These are phyloP conservation scores for Yarrowia keelungensis DNA, from an alignment of 805 yeast genomes.

Conservation along the genomic window DNA sequence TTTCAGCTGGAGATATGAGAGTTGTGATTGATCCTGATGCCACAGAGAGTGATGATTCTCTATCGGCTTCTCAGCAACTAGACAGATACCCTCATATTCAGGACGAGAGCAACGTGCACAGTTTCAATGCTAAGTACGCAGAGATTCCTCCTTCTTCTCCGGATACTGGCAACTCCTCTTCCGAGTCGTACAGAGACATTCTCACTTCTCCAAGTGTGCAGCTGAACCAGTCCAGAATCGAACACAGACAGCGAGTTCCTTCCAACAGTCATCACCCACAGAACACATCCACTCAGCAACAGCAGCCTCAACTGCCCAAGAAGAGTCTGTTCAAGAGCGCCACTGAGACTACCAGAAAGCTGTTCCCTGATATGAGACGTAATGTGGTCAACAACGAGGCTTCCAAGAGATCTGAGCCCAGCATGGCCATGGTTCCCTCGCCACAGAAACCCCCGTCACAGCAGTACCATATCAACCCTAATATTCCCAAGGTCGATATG, in stretches of 20 bases:
- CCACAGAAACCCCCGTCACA: conserved; percentile 19
- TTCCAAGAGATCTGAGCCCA: neutral
- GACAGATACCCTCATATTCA: conserved; percentile 16
- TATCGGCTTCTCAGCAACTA: conserved; percentile 13
- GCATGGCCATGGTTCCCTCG: conserved; percentile 33
- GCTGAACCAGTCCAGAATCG: conserved; percentile 21
- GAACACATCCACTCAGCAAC: neutral
- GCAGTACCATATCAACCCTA: conserved; percentile 20
- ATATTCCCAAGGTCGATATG: conserved; percentile 27
- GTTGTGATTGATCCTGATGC: conserved; percentile 10
- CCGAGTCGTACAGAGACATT: neutral
- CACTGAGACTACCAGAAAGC: conserved; percentile 9
- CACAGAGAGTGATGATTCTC: conserved; percentile 6
- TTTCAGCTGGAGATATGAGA: neutral
- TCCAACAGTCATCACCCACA: neutral
- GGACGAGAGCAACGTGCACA: conserved; percentile 10
- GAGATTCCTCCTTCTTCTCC: conserved; percentile 9
- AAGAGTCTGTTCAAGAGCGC: conserved; percentile 18
- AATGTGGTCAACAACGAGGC: conserved; percentile 28
- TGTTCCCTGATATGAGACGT: conserved; percentile 30
- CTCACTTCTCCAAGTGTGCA: conserved; percentile 24
- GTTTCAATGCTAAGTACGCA: neutral
- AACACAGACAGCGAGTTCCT: neutral
- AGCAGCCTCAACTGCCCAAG: neutral
- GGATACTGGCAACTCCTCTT: neutral